Conservation (phyloP, 352 stramenopile species). For the Globisporangium megalacanthum region DNA sequence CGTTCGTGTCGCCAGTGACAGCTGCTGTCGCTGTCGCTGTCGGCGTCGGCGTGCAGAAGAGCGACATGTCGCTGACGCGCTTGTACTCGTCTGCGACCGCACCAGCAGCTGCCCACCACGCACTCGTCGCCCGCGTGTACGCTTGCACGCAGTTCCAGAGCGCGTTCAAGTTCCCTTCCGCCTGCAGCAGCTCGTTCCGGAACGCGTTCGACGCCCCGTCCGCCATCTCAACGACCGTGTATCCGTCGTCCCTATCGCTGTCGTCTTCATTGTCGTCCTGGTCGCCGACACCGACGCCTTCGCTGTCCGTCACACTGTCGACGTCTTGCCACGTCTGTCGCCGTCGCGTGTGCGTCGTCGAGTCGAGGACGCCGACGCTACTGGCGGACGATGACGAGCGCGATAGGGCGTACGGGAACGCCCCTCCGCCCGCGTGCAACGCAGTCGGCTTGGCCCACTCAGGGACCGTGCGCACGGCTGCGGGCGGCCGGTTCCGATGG, state of each 20-base stretch:
- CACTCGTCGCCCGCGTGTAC: conserved; percentile 52
- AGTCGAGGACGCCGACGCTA: conserved; percentile 10
- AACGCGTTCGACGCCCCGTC: conserved; percentile 34
- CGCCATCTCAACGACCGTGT: conserved; percentile 5
- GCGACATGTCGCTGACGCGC: conserved; percentile 43
- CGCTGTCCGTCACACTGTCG: conserved; percentile 56
- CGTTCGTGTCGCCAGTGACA: no score
- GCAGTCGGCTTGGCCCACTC: conserved; percentile 51
- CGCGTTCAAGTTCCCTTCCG: conserved; percentile 62
- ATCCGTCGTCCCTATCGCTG: conserved; percentile 5
- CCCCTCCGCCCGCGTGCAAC: conserved; percentile 11
- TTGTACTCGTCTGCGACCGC: conserved; percentile 66
- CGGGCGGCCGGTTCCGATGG: conserved; percentile 60
- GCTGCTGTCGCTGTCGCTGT: not conserved
- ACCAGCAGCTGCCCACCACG: conserved; percentile 47
- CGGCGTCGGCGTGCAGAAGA: conserved; percentile 25
- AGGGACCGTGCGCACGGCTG: conserved; percentile 36
- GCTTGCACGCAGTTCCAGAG: conserved; percentile 70
- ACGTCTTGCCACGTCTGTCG: conserved; percentile 41
- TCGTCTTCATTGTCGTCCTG: conserved; percentile 18
- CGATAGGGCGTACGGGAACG: conserved; percentile 11
- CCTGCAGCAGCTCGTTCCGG: conserved; percentile 69
- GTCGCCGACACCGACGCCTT: conserved; percentile 39
- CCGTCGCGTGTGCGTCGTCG: conserved; percentile 6
- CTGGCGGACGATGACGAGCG: conserved; percentile 16